Base-by-base conservation (phyloP, 352 stramenopile genomes). In the Phytophthora ramorum region DNA sequence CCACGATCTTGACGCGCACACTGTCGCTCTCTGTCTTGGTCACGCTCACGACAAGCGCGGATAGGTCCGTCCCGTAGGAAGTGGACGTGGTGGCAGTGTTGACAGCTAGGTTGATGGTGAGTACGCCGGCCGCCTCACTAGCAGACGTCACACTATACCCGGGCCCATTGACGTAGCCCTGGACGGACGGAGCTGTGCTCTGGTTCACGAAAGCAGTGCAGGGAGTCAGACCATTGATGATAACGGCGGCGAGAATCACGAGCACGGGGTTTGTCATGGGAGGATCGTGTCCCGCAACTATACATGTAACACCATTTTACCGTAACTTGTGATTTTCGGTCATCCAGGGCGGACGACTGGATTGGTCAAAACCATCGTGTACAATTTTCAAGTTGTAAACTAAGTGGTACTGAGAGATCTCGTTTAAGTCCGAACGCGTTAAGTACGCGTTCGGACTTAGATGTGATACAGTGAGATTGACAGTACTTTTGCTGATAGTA, bases 1-100 rank as follows among this genome's bases (percentile, higher is more conserved):
- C 78, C 6, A 65, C 66, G 60, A 85, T 87, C 60, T 85, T 85
- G 53, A 85, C 65, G 7, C 73, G 78, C 9, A 87, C 64, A n/a
- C 48, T 74, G 53, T 85, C 76, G 20, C 43, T 66, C 34, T 74
- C 43, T 13, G 54, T 75, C 59, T 81, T 76, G 47, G 60, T 67
- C 4, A 85, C 70, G 0, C 75, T 72, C 24, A 82, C 78, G 45
- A 69, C 60, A 7, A 87, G 75, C 22, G 73, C 55, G 19, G 76
- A 70, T 49, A 87, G 53, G 52, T 83, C 68, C 0, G 55, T 49
- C 14, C 78, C 78, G 43, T 78, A 84, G 2, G 70, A 53, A 24
- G 63, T 69, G 8, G 58, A 19, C 0, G 28, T 65, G 1, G 55
- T 66, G 2, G 54, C 48, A 7, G 64, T 34, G 59, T 81, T 83